Conservation (phyloP, 2,329 filamentous ascomycete genomes). For the Aspergillus niger region DNA sequence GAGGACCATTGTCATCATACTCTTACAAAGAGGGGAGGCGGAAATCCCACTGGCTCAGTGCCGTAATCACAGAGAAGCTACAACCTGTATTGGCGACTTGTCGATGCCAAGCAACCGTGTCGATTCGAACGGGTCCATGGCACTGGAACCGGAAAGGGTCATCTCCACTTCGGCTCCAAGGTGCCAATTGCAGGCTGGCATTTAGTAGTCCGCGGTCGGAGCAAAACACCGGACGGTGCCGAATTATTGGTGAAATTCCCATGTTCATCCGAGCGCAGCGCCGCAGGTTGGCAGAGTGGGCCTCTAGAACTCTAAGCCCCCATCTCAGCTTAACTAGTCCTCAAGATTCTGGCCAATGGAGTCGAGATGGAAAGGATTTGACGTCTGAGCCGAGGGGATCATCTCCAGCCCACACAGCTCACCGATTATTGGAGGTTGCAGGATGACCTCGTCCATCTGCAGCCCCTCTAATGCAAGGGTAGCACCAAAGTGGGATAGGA, state of each 20-base stretch:
- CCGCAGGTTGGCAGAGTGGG: not conserved
- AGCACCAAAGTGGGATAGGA: not conserved
- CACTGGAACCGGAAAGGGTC: not conserved
- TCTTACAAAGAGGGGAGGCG: not conserved
- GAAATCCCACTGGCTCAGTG: not conserved
- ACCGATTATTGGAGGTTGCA: not conserved
- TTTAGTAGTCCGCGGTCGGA: slow-evolving; percentile 11
- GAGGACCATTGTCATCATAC: not conserved
- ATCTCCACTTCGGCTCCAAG: slow-evolving; percentile 8
- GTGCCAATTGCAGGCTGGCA: slow-evolving; percentile 4
- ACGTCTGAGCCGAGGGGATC: not conserved
- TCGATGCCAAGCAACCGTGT: slow-evolving; percentile 11
- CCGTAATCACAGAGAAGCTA: not conserved
- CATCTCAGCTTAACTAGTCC: not conserved
- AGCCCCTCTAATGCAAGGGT: not conserved
- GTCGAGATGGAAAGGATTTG: not conserved
- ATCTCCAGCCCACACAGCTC: not conserved
- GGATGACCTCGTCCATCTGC: not conserved
- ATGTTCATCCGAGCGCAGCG: not conserved
- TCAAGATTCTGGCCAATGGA: not conserved
- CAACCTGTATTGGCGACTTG: not conserved
- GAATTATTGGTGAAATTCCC: slow-evolving; percentile 8
- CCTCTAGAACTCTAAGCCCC: not conserved
- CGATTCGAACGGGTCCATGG: not conserved
- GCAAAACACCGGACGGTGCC: not conserved